phyloP scores from a whole-genome alignment of 2,329 filamentous ascomycete genomes.

The Polytolypa hystricis region DNA sequence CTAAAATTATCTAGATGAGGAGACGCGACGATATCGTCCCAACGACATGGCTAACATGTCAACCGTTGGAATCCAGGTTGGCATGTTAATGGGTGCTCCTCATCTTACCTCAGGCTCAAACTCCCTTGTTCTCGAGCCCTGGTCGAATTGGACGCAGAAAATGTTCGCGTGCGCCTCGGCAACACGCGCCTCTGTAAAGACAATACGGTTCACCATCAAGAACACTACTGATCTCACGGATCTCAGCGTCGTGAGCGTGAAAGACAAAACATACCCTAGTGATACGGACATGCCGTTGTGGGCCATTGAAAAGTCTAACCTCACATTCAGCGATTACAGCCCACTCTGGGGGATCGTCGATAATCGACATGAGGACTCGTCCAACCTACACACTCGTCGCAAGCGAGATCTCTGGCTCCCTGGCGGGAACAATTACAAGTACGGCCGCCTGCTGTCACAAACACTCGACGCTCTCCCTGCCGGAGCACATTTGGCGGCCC shows the following conservation, averaged over 20 bases:
- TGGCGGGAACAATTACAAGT: too few species aligned
- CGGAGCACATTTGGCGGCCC: neutral
- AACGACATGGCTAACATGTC: too few species aligned
- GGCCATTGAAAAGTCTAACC: constrained; percentile 1
- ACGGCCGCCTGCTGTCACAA: neutral
- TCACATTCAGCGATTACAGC: constrained; percentile 10
- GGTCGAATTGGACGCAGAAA: constrained; percentile 28
- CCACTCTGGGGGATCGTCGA: constrained; percentile 25
- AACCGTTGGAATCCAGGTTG: constrained; percentile 24
- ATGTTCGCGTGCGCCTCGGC: constrained; percentile 31
- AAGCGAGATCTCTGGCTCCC: neutral
- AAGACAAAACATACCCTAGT: constrained; percentile 23
- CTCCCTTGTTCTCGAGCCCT: constrained; percentile 24
- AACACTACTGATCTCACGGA: constrained; percentile 22
- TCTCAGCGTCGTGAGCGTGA: constrained; percentile 21
- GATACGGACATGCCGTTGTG: constrained; percentile 11
- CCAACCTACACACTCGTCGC: neutral
- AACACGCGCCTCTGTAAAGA: constrained; percentile 31
- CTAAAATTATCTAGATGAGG: too few species aligned
- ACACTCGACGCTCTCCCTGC: neutral
- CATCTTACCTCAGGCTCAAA: constrained; percentile 21
- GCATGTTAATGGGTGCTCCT: too few species aligned
- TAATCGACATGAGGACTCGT: neutral
- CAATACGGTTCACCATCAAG: constrained; percentile 29
- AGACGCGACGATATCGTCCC: too few species aligned